phyloP scores from a whole-genome alignment of 768 basidiomycete genomes.

The Jaapia argillacea region DNA sequence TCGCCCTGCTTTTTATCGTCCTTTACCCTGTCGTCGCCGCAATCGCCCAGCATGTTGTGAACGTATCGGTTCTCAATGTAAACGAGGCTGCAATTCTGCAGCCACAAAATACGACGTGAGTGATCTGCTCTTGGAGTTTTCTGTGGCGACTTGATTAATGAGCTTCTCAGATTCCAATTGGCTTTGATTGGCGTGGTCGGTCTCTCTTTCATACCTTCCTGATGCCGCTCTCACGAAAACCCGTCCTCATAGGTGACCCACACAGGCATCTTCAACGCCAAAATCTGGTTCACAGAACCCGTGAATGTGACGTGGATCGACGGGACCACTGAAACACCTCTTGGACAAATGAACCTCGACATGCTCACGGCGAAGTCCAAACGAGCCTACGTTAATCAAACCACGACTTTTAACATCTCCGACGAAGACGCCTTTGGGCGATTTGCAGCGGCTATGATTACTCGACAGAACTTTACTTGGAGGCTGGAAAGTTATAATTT shows the following conservation, averaged over 20 bases:
- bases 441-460: conserved; percentile 58
- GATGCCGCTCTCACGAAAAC: not conserved
- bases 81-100: conserved; percentile 38
- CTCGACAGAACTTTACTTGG: conserved; percentile 60
- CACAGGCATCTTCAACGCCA: conserved; percentile 55
- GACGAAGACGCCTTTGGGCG: conserved; percentile 48
- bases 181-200: conserved; percentile 43
- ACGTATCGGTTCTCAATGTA: conserved; percentile 43
- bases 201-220: not conserved
- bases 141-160: not conserved
- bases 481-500: conserved; percentile 44
- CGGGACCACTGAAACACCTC: conserved; percentile 30
- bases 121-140: conserved; percentile 5
- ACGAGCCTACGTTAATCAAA: conserved; percentile 53
- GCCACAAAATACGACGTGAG: conserved; percentile 50
- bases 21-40: conserved; percentile 61
- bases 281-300: conserved; percentile 48
- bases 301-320: conserved; percentile 52
- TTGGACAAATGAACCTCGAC: conserved; percentile 47
- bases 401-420: conserved; percentile 43
- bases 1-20: conserved; percentile 56
- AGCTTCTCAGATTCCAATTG: conserved; percentile 35
- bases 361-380: conserved; percentile 39
- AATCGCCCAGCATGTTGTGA: conserved; percentile 55
- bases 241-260: conserved; percentile 40